phyloP scores from a whole-genome alignment of 257 asterid species.

The Linderniella brevidens region DNA sequence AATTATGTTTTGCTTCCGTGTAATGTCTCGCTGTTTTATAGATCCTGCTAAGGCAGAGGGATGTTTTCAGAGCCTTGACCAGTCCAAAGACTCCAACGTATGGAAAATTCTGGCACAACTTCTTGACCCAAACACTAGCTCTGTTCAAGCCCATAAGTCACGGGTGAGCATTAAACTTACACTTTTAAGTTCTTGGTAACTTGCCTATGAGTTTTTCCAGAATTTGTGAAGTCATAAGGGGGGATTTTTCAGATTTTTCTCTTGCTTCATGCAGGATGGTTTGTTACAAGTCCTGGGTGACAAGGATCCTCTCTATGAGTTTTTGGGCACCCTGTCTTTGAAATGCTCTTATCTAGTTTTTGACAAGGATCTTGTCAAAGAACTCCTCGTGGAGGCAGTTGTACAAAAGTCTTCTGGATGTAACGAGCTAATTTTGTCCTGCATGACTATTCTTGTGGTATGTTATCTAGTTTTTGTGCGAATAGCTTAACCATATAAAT shows the following conservation, averaged over 20 bases:
- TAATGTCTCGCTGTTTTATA: constrained; percentile 77
- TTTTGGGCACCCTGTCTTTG: constrained; percentile 52
- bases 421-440: constrained; percentile 52
- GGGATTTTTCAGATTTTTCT: constrained; percentile 14
- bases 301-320: constrained; percentile 69
- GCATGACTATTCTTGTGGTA: constrained; percentile 99
- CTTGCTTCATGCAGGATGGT: constrained; percentile 45
- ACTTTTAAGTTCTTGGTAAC: constrained; percentile 9
- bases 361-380: constrained; percentile 72
- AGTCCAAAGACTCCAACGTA: constrained; percentile 60
- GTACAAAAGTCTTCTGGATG: constrained; percentile 60
- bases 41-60: constrained; percentile 81
- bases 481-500: too few relatives aligned
- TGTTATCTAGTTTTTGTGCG: constrained; percentile 6
- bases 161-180: constrained; percentile 38
- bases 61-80: constrained; percentile 71
- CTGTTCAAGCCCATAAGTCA: constrained; percentile 33
- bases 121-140: constrained; percentile 59
- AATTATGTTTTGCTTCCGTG: constrained; percentile 48
- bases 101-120: constrained; percentile 52
- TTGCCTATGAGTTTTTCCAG: constrained; percentile 3
- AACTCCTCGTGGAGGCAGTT: constrained; percentile 63
- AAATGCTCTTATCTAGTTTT: constrained; percentile 87
- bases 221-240: constrained; percentile 1
- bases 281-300: constrained; percentile 59